phyloP scores from a whole-genome alignment of 176 grass and related monocot species.

The Oryza punctata region DNA sequence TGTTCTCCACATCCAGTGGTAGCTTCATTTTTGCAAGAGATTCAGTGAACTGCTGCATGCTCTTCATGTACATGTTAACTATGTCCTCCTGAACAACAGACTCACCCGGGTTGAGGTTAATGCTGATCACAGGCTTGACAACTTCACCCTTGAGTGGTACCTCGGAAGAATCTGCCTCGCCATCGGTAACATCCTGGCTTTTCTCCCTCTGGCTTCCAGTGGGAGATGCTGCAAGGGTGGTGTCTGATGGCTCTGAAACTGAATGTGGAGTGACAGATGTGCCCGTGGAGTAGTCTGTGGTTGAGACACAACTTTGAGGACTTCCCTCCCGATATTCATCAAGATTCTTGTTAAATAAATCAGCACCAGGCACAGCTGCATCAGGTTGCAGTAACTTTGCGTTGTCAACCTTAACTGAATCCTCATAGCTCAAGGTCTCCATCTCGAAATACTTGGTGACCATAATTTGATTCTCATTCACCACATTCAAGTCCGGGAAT shows the following conservation, averaged over 20 bases:
- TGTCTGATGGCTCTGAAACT: constrained; percentile 41
- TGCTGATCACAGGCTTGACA: constrained; percentile 62
- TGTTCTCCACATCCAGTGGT: constrained; percentile 62
- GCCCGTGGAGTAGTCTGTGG: constrained; percentile 34
- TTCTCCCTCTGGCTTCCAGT: constrained; percentile 51
- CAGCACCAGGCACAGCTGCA: constrained; percentile 37
- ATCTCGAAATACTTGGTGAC: constrained; percentile 85
- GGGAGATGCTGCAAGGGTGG: constrained; percentile 30
- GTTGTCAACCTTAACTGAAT: constrained; percentile 43
- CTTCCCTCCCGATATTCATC: constrained; percentile 44
- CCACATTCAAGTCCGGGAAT: constrained; percentile 80
- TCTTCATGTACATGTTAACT: constrained; percentile 91
- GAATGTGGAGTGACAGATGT: constrained; percentile 35
- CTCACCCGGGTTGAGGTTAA: constrained; percentile 67
- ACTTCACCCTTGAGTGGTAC: constrained; percentile 27
- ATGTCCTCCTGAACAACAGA: constrained; percentile 38
- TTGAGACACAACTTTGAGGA: constrained; percentile 69
- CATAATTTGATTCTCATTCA: constrained; percentile 85
- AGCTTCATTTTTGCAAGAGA: constrained; percentile 98
- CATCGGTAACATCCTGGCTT: constrained; percentile 56
- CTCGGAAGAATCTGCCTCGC: constrained; percentile 70
- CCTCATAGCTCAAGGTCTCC: constrained; percentile 53
- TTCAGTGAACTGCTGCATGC: constrained; percentile 94
- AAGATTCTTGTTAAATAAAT: constrained; percentile 34
- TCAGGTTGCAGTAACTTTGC: constrained; percentile 42